phyloP scores from a whole-genome alignment of 1,139 yeast species.

The Lodderomyces parapsilosis region DNA sequence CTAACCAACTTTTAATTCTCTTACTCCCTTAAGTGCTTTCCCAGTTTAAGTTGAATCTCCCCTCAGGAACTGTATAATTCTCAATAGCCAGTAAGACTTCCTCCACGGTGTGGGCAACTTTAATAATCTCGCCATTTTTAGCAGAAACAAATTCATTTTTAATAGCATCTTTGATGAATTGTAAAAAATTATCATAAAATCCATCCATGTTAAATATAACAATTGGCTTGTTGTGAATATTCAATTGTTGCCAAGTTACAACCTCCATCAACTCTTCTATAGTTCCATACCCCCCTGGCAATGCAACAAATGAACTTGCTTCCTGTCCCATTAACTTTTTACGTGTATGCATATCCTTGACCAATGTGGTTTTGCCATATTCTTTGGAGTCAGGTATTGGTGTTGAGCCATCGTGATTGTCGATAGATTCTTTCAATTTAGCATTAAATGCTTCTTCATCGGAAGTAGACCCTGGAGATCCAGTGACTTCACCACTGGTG shows the following conservation, averaged over 20 bases:
- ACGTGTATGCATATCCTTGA: constrained; percentile 87
- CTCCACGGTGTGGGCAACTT: constrained; percentile 65
- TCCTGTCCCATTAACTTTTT: constrained; percentile 84
- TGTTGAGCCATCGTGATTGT: constrained; percentile 57
- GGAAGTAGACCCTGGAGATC: neutral
- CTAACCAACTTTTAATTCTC: neutral
- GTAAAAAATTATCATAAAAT: constrained; percentile 69
- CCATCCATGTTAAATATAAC: constrained; percentile 78
- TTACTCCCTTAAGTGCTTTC: constrained; percentile 26
- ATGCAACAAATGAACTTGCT: constrained; percentile 83
- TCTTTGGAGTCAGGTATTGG: constrained; percentile 60
- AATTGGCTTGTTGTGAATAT: constrained; percentile 80
- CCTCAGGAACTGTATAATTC: constrained; percentile 66
- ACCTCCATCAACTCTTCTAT: constrained; percentile 88
- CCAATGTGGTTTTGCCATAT: constrained; percentile 80
- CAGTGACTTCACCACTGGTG: too few species aligned
- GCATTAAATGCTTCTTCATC: constrained; percentile 43
- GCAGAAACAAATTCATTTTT: constrained; percentile 65
- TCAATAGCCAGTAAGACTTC: constrained; percentile 65
- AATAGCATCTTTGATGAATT: constrained; percentile 57
- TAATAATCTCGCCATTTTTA: constrained; percentile 66
- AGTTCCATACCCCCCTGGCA: constrained; percentile 94
- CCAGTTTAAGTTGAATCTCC: constrained; percentile 78
- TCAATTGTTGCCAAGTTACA: constrained; percentile 84
- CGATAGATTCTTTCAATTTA: constrained; percentile 43